Conservation (phyloP, 257 asterid genomes). For the Solanum piurae region DNA sequence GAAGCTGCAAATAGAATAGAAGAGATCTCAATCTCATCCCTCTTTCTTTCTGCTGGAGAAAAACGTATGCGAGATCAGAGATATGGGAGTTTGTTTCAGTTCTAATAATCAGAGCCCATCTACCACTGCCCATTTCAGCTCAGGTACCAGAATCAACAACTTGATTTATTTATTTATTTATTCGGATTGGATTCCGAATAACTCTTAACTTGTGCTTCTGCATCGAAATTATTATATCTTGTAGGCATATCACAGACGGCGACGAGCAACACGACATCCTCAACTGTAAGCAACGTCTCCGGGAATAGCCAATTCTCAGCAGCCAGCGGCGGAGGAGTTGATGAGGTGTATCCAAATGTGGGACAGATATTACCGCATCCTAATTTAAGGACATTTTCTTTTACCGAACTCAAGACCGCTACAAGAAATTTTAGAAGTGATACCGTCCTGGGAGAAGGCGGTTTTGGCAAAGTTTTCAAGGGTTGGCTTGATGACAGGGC, state of each 20-base stretch:
- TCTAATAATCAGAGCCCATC: not conserved
- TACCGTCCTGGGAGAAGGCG: constrained; percentile 87
- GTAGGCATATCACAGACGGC: constrained; percentile 21
- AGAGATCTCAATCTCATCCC: not conserved
- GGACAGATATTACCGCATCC: constrained; percentile 47
- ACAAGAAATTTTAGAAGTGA: constrained; percentile 66
- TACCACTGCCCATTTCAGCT: not conserved
- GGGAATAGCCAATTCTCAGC: constrained; percentile 24
- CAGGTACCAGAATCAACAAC: not conserved
- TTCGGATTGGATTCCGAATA: too few relatives aligned
- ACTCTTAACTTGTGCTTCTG: not conserved
- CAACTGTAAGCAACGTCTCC: constrained; percentile 14
- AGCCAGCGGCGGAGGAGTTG: constrained; percentile 11
- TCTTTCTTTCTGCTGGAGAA: not conserved
- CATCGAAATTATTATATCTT: not conserved
- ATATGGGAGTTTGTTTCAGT: constrained; percentile 10
- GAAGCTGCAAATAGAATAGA: not conserved
- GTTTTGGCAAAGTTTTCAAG: constrained; percentile 83
- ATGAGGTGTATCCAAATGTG: constrained; percentile 7
- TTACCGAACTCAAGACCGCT: constrained; percentile 50
- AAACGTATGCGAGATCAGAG: not conserved
- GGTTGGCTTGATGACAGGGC: constrained; percentile 74
- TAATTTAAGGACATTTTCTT: constrained; percentile 47
- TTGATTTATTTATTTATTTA: not conserved
- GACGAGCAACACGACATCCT: constrained; percentile 5